Evolutionary conservation across 2,329 filamentous ascomycete genomes (phyloP).

Genomic region (Westerdykella aurantiaca): DNA sequence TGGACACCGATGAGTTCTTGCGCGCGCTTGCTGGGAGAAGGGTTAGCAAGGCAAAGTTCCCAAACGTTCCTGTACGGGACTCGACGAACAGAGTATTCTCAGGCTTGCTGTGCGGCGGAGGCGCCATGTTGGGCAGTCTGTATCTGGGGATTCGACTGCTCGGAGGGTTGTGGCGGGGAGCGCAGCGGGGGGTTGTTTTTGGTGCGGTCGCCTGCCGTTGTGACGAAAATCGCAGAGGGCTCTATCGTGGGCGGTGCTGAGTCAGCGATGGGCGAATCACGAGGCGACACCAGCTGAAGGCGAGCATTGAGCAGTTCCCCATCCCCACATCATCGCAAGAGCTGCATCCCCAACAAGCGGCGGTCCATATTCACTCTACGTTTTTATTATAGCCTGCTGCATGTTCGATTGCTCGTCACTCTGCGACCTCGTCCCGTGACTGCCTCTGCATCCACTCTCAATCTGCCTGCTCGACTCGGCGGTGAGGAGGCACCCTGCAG

Average conservation of each 20-base stretch:
- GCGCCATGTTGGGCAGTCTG: conserved; percentile 63
- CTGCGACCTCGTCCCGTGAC: too few species aligned
- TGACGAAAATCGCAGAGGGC: conserved; percentile 5
- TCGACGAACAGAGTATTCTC: conserved; percentile 76
- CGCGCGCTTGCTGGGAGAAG: conserved; percentile 57
- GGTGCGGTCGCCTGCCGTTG: not conserved
- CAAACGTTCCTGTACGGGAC: conserved; percentile 7
- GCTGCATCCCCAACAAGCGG: too few species aligned
- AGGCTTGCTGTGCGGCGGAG: conserved; percentile 92
- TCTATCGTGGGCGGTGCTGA: conserved; percentile 6
- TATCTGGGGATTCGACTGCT: conserved; percentile 20
- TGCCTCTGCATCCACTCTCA: too few species aligned
- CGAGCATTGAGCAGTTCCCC: not conserved
- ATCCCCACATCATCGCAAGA: not conserved
- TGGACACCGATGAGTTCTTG: conserved; percentile 98
- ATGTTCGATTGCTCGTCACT: too few species aligned
- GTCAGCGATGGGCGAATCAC: conserved; percentile 6
- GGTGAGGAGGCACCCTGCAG: conserved; percentile 1
- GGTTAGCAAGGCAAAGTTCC: conserved; percentile 14
- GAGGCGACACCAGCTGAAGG: not conserved
- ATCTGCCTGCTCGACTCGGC: not conserved
- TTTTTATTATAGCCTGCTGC: too few species aligned
- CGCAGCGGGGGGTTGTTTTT: conserved; percentile 3
- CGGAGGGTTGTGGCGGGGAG: conserved; percentile 20
- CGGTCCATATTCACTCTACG: too few species aligned